A percentile compares a stretch with the other conserved stretches of the same genome.
phyloP scores from a whole-genome alignment of 768 basidiomycete species.

The Leccinum subtestaceum region DNA sequence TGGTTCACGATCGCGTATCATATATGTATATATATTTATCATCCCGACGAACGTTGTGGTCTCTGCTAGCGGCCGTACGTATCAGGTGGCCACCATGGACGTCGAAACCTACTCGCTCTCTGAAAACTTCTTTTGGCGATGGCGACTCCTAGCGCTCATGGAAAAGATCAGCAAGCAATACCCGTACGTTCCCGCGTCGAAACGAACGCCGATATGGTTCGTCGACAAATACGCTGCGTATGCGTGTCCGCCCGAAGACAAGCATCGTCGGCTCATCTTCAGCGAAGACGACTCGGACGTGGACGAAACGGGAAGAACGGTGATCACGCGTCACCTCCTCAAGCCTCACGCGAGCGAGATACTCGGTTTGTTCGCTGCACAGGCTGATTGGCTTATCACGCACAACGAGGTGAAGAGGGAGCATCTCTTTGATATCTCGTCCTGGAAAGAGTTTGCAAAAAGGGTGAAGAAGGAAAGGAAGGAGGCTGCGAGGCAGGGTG shows the following conservation, averaged over 20 bases:
- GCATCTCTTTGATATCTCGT: constrained; percentile 39
- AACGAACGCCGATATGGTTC: constrained; percentile 51
- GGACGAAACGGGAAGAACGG: constrained; percentile 28
- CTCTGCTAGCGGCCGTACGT: constrained; percentile 39
- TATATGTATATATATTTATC: background rate
- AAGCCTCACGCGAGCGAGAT: constrained; percentile 51
- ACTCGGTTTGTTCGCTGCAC: constrained; percentile 48
- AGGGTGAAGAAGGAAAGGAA: constrained; percentile 31
- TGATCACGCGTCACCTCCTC: constrained; percentile 41
- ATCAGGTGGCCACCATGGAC: constrained; percentile 47
- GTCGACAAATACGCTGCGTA: constrained; percentile 38
- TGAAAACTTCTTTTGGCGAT: constrained; percentile 50
- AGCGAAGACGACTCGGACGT: constrained; percentile 31
- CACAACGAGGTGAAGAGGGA: constrained; percentile 37
- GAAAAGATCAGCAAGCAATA: constrained; percentile 41
- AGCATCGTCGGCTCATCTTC: constrained; percentile 35
- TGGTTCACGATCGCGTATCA: background rate
- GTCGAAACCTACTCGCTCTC: constrained; percentile 40
- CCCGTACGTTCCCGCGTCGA: constrained; percentile 29
- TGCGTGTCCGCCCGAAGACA: constrained; percentile 28
- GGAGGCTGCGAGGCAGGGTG: constrained; percentile 27
- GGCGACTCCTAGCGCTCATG: constrained; percentile 47
- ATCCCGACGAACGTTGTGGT: background rate
- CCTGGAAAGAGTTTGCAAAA: constrained; percentile 49
- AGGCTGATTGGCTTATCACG: constrained; percentile 58